Conservation (phyloP, 1,284 basidiomycete species). For the Ustilago hordei region DNA sequence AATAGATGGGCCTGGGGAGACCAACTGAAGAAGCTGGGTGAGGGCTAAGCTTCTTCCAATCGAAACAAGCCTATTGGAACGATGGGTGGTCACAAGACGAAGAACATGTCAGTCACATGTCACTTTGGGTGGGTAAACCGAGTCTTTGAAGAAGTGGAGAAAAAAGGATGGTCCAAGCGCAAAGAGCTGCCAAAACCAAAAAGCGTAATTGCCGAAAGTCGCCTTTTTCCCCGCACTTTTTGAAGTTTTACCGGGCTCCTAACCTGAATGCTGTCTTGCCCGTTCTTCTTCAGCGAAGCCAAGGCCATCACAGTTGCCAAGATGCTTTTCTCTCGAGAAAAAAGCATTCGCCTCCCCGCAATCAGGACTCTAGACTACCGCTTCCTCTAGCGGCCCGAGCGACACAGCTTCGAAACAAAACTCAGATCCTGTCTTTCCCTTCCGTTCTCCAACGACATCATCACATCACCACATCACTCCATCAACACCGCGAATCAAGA, state of each 20-base stretch:
- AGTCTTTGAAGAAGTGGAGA: neutral
- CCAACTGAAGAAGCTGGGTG: neutral
- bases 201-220: neutral
- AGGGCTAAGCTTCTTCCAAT: neutral
- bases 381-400: neutral
- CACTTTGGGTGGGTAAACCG: too few relatives aligned
- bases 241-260: constrained; percentile 1
- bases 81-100: too few relatives aligned
- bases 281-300: neutral
- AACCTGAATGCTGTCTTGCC: neutral
- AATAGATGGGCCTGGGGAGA: too few relatives aligned
- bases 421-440: neutral
- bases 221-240: constrained; percentile 12
- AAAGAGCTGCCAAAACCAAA: neutral
- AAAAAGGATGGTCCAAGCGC: constrained; percentile 1
- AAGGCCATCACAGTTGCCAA: neutral
- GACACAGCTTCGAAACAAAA: too few relatives aligned
- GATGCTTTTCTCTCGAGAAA: neutral
- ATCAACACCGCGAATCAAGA: neutral
- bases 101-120: too few relatives aligned
- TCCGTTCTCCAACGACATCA: neutral
- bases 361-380: neutral
- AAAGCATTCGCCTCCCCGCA: neutral
- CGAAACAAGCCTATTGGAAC: neutral
- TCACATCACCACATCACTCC: neutral